Base-by-base conservation (phyloP, 345 rosid genomes). In the Melaleuca alternifolia region DNA sequence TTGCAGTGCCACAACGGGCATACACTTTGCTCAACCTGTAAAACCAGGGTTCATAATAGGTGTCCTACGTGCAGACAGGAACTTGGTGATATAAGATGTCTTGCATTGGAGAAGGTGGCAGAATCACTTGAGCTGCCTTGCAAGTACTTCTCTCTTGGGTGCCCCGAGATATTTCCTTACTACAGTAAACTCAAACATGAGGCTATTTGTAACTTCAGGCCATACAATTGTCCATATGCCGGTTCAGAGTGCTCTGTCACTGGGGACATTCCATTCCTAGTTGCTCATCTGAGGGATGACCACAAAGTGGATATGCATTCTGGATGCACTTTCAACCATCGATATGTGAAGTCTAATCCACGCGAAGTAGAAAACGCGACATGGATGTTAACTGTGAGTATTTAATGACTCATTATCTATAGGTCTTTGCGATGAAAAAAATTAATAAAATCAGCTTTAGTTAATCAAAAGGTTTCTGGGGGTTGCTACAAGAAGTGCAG, bases 221-320 rank as follows among this genome's bases (percentile, higher is more conserved):
- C 98, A 50, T 95, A 96, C 89, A 95, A 86, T 86, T 97, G 99
- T 90, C 99, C 98, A 1, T 96, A 97, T 84, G 97, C 99, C 59
- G 99, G 99, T 50, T 96, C 99, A 20, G 98, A 97, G 90, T 97
- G 99, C 87, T 89, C 95, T 83, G 92, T 93, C 57, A 89, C 87
- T 37, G 99, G 99, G 30, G 98, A 95, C 92, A 96, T 96, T 59
- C 95, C 98, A 21, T 95, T 91, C 92, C 93, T 97, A 79, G 98
- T 97, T 89, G 87, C 97, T 90, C 98, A 97, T 90, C 89, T 97
- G 88, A 92, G 98, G 89, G 98, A 97, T 88, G 98, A 96, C 84
- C 99, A 97, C 92, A 97, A 97, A 86, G 98, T 97, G 84, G 99
- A 97, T 91, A 97, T 97, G 98, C 98, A 96, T 89, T 94, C 98